Evolutionary conservation across 2,329 filamentous ascomycete genomes (phyloP).

Genomic region (Aspergillus fijiensis): DNA sequence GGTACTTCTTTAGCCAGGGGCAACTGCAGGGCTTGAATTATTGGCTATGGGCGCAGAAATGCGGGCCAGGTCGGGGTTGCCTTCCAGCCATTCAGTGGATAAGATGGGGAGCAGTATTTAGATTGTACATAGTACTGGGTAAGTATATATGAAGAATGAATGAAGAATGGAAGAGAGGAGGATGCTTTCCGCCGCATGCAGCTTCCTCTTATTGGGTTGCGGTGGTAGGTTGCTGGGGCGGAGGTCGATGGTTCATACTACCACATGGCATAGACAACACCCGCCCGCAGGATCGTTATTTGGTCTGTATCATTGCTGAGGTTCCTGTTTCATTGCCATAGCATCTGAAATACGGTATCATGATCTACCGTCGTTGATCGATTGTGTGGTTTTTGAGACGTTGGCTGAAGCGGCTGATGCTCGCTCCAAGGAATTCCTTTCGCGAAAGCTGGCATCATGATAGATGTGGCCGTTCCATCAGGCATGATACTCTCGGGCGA

Average conservation of each 20-base stretch:
- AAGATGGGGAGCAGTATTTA: neutral
- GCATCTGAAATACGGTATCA: too few relatives aligned
- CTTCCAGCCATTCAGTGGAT: neutral
- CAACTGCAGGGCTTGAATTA: neutral
- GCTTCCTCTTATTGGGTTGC: neutral
- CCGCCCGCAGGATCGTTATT: too few relatives aligned
- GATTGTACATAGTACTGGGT: neutral
- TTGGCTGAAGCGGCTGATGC: neutral
- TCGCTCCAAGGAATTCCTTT: neutral
- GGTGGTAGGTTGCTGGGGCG: neutral
- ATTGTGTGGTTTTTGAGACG: too few relatives aligned
- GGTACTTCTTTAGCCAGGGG: neutral
- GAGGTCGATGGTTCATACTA: too few relatives aligned
- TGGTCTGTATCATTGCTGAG: too few relatives aligned
- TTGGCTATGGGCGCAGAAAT: neutral
- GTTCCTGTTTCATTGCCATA: too few relatives aligned
- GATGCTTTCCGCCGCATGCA: too few relatives aligned
- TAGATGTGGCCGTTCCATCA: neutral
- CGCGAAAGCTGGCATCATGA: neutral
- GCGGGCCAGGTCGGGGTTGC: neutral
- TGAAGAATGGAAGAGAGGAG: neutral
- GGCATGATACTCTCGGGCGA: neutral
- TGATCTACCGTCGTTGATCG: too few relatives aligned
- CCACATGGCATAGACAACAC: too few relatives aligned
- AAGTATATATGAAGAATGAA: neutral